phyloP scores from a whole-genome alignment of 2,329 filamentous ascomycete species.

The Phialophora expanda region DNA sequence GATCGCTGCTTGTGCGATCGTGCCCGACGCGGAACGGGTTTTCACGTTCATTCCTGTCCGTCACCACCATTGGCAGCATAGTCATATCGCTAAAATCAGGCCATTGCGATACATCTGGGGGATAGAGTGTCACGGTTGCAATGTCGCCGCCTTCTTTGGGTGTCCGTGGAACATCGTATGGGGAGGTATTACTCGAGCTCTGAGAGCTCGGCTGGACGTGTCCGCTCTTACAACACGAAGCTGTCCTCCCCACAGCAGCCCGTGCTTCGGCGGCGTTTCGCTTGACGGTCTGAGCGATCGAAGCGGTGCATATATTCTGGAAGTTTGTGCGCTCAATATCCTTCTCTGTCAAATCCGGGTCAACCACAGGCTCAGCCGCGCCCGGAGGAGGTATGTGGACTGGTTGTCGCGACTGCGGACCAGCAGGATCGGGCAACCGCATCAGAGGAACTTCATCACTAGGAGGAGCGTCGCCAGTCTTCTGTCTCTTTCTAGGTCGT shows the following conservation, averaged over 20 bases:
- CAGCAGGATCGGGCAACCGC: not conserved
- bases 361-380: conserved; percentile 17
- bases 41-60: conserved; percentile 29
- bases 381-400: conserved; percentile 16
- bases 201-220: not conserved
- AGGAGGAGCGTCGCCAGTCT: conserved; percentile 41
- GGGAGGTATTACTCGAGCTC: conserved; percentile 25
- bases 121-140: conserved; percentile 36
- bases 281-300: conserved; percentile 32
- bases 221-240: conserved; percentile 1
- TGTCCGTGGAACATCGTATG: conserved; percentile 26
- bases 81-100: conserved; percentile 48
- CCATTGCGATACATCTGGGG: conserved; percentile 46
- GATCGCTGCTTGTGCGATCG: conserved; percentile 9
- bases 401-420: not conserved
- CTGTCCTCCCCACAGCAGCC: not conserved
- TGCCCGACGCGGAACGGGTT: conserved; percentile 2
- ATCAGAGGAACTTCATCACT: conserved; percentile 20
- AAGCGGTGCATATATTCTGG: conserved; percentile 35
- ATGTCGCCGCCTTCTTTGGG: conserved; percentile 22
- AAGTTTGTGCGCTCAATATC: conserved; percentile 34
- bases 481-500: conserved; percentile 51
- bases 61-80: conserved; percentile 34
- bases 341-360: conserved; percentile 27
- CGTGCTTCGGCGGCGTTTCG: conserved; percentile 15